Base-by-base conservation (phyloP, 495 filamentous ascomycete genomes). In the Tetracladium marchalianum region DNA sequence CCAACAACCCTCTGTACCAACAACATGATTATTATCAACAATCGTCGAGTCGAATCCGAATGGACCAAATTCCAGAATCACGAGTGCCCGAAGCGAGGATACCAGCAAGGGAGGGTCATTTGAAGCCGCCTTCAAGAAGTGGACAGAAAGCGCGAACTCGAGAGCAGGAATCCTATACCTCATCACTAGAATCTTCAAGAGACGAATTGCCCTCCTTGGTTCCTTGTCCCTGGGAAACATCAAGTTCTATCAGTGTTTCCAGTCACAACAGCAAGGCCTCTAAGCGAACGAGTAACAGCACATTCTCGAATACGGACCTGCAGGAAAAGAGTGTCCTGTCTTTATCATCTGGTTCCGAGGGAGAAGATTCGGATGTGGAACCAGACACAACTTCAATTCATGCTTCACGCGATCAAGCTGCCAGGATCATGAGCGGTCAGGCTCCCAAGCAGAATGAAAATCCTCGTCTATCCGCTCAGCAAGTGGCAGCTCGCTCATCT, bases 21-120 rank as follows among this genome's bases (percentile, higher is more conserved):
- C 60, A 75, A 7, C 75, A 77, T 49, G 62, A 75, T 41, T 67
- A 73, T 52, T 76, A 77, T 49, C 71, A 77, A 43, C 64, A 71
- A 49, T 63, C 66, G 50, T 62, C 69, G 22, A 43, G 72, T 38
- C 59, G 63, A 3, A 50, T 66, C 31, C 56, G 57, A 9, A 49
- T 73, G 53, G 62, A 38, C 56, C n/a, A 57, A 59, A 46, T 63
- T 61, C 49, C 41, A 0, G 48, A 49, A 31, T 15, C 4, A 42
- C 12, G n/a, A 13, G 13, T 18, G 2, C 13, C n/a, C 3, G 39
- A 42, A 42, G 15, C 39, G 13, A 13, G 13, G n/a, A 13, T 42
- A 42, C 2, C n/a, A 18, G 12, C 22, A n/a, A 6, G 6, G 3
- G 39, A 42, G 17, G 11, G n/a, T 22, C 46, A 47, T 43, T 52